Evolutionary conservation across 768 basidiomycete genomes (phyloP), one percentile per base, ranked within the genome.

Genomic region (Lactarius indigo): DNA sequence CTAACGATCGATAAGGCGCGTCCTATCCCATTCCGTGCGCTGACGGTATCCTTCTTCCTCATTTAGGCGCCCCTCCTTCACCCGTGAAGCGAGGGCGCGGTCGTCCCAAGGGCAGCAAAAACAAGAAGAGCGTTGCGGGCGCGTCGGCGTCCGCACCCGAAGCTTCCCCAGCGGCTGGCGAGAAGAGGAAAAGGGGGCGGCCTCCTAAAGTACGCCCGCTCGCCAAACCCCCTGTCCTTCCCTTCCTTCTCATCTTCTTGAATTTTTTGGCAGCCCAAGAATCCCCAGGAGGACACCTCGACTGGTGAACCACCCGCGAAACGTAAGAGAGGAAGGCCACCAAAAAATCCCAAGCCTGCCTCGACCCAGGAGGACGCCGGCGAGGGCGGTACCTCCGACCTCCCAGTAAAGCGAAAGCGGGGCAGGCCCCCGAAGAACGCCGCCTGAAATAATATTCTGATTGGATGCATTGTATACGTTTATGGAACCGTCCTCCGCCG

Each of bases 71-170:
- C 61, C 71, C 69, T 42, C 73, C 77, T 66, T 61, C 78, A 55
- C 81, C 84, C 50, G 72, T 74, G 68, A 95, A 93, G 80, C 87
- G 94, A 73, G 87, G 91, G 73, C 85, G 94, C 57, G 94, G 94
- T 62, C 87, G 94, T 70, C 94, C 94, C 68, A 92, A 89, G 76
- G 94, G 94, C 72, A 92, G 90, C 78, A 95, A 91, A 80, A 86
- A 86, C 78, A 86, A 85, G 80, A 84, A 83, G 73, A 76, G 74
- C 70, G 73, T 75, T 74, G 78, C 74, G 66, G 70, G 76, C 63
- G 66, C 75, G 17, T 70, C 76, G 35, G 71, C 74, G 1, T 73
- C 75, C 15, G 44, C 76, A 18, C 69, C 77, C 20, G 70, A 66
- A 57, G 71, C 71, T 56, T 70, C 64, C 44, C 61, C 71, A 61